Evolutionary conservation across 2,329 filamentous ascomycete genomes (phyloP).

Genomic region (Botrytis squamosa): DNA sequence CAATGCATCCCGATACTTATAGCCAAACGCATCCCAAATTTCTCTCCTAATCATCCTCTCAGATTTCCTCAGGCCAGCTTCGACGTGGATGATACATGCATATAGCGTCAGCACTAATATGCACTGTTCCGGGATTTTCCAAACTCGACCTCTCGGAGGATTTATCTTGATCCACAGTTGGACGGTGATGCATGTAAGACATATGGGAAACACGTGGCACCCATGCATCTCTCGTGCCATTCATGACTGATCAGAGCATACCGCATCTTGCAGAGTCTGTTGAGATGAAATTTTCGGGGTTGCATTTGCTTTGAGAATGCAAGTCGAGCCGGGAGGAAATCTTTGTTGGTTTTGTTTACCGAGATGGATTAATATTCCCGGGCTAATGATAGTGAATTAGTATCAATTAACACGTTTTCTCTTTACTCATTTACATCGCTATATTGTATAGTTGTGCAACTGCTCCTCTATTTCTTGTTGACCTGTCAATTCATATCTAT

Average conservation of each 20-base stretch:
- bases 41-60: not conserved
- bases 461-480: not conserved
- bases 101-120: constrained; percentile 11
- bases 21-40: not conserved
- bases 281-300: not conserved
- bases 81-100: constrained; percentile 9
- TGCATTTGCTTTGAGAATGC: not conserved
- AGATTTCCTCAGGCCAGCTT: not conserved
- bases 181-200: constrained; percentile 12
- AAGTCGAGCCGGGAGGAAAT: not conserved
- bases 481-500: not conserved
- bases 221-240: not conserved
- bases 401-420: not conserved
- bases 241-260: not conserved
- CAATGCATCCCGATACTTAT: not conserved
- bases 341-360: not conserved
- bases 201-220: constrained; percentile 17
- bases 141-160: constrained; percentile 11
- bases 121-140: not conserved
- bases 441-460: not conserved
- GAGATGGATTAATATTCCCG: not conserved
- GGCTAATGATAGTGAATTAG: not conserved
- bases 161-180: constrained; percentile 2
- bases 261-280: not conserved
- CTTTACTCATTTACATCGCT: too few relatives aligned